phyloP scores from a whole-genome alignment of 352 stramenopile genomes.

The Thalassiosira livingstoniorum region DNA sequence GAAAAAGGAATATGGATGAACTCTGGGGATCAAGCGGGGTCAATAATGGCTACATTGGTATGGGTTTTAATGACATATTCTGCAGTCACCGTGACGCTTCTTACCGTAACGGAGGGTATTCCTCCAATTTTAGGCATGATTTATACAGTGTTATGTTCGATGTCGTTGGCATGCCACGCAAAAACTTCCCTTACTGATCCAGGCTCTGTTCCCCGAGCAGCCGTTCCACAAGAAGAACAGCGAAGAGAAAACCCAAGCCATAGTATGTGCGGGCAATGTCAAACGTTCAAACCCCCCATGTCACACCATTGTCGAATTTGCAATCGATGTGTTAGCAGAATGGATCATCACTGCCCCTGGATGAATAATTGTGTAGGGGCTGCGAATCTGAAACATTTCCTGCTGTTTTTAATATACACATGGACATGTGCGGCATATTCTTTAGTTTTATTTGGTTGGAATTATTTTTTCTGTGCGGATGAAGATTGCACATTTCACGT shows the following conservation, averaged over 20 bases:
- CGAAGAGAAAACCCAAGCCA: conserved; percentile 69
- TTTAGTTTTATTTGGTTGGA: conserved; percentile 81
- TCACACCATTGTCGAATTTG: conserved; percentile 88
- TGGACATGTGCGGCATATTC: conserved; percentile 78
- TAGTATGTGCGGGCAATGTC: conserved; percentile 84
- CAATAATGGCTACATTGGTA: conserved; percentile 81
- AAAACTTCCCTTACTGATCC: conserved; percentile 84
- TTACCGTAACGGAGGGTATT: conserved; percentile 79
- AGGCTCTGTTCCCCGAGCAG: conserved; percentile 71
- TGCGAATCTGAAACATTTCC: conserved; percentile 85
- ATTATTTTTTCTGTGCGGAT: conserved; percentile 84
- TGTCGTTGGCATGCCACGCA: conserved; percentile 81
- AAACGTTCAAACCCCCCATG: conserved; percentile 87
- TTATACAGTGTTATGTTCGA: conserved; percentile 71
- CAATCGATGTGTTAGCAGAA: conserved; percentile 86
- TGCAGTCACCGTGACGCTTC: conserved; percentile 74
- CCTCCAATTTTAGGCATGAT: conserved; percentile 73
- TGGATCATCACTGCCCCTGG: conserved; percentile 86
- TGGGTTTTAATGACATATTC: conserved; percentile 82
- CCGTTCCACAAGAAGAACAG: conserved; percentile 77
- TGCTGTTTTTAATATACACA: conserved; percentile 87
- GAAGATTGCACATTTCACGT: conserved; percentile 79
- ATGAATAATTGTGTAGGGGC: conserved; percentile 82
- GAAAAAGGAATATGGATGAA: conserved; percentile 85
- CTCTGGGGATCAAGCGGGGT: conserved; percentile 77